phyloP scores from a whole-genome alignment of 495 filamentous ascomycete species.

The Penicillium paxilli region DNA sequence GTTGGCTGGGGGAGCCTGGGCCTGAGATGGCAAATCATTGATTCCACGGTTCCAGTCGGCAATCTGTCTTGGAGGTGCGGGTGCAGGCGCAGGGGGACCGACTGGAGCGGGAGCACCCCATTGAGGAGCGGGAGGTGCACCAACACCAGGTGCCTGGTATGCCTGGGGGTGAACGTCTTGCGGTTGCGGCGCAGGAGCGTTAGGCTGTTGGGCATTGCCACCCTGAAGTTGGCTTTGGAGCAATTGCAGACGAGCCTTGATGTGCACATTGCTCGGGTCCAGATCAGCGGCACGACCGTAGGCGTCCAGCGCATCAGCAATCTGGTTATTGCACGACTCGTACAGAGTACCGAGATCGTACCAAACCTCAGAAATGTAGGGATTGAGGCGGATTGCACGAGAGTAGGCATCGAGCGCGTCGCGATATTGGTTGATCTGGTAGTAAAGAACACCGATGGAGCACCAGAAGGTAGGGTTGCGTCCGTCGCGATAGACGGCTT shows the following conservation, averaged over 20 bases:
- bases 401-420: conserved; percentile 99
- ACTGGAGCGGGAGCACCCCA: conserved; percentile 74
- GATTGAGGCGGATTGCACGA: conserved; percentile 94
- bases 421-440: conserved; percentile 99
- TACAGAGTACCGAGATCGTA: conserved; percentile 99
- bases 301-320: conserved; percentile 91
- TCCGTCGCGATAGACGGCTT: conserved; percentile 97
- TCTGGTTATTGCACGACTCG: conserved; percentile 99
- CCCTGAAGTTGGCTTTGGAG: conserved; percentile 70
- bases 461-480: conserved; percentile 99
- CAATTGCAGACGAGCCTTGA: conserved; percentile 90
- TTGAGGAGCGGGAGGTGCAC: conserved; percentile 76
- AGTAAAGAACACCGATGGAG: conserved; percentile 98
- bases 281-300: conserved; percentile 94
- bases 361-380: conserved; percentile 99
- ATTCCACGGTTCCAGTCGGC: conserved; percentile 76
- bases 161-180: conserved; percentile 87
- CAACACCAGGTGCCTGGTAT: conserved; percentile 72
- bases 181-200: conserved; percentile 69
- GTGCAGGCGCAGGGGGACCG: conserved; percentile 60
- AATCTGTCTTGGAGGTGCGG: conserved; percentile 58
- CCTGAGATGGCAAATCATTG: conserved; percentile 70
- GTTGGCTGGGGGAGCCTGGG: conserved; percentile 65
- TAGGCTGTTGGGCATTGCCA: conserved; percentile 68
- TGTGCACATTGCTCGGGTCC: conserved; percentile 89